These are phyloP conservation scores for Diutina pseudorugosa DNA, from an alignment of 1,139 yeast genomes.

Conservation along the genomic window DNA sequence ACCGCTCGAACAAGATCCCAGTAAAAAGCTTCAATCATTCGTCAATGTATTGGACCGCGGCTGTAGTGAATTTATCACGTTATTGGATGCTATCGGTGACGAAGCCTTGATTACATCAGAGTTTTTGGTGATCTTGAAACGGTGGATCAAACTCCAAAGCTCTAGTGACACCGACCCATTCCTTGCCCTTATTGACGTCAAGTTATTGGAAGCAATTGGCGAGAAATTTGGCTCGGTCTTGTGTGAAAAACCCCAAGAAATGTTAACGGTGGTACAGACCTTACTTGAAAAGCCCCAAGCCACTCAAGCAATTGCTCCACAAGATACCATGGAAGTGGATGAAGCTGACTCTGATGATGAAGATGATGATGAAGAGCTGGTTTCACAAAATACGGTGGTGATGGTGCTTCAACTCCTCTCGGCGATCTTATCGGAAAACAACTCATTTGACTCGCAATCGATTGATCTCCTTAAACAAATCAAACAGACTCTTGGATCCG, in stretches of 20 bases:
- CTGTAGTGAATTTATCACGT: constrained; percentile 30
- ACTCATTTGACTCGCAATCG: constrained; percentile 15
- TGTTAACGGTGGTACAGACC: constrained; percentile 42
- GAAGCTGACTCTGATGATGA: constrained; percentile 36
- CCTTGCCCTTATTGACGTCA: constrained; percentile 44
- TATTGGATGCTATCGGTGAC: constrained; percentile 41
- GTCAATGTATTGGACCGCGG: constrained; percentile 39
- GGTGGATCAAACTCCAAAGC: constrained; percentile 36
- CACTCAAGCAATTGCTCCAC: constrained; percentile 3
- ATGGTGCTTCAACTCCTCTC: constrained; percentile 40
- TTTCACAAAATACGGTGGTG: constrained; percentile 16
- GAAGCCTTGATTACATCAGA: constrained; percentile 11
- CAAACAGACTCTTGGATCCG: constrained; percentile 15
- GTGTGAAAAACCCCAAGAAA: constrained; percentile 49
- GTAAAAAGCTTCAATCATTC: constrained; percentile 16
- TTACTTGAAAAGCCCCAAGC: constrained; percentile 18
- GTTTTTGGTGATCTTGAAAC: constrained; percentile 40
- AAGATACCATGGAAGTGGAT: constrained; percentile 7
- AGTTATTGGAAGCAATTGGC: constrained; percentile 53
- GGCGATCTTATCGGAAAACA: constrained; percentile 37
- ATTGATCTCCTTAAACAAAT: constrained; percentile 16
- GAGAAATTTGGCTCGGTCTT: constrained; percentile 48
- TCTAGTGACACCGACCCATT: constrained; percentile 34
- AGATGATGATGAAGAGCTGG: constrained; percentile 17
- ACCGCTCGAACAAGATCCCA: not conserved